Evolutionary conservation across 768 basidiomycete genomes (phyloP).

Genomic region (Calocera cornea): DNA sequence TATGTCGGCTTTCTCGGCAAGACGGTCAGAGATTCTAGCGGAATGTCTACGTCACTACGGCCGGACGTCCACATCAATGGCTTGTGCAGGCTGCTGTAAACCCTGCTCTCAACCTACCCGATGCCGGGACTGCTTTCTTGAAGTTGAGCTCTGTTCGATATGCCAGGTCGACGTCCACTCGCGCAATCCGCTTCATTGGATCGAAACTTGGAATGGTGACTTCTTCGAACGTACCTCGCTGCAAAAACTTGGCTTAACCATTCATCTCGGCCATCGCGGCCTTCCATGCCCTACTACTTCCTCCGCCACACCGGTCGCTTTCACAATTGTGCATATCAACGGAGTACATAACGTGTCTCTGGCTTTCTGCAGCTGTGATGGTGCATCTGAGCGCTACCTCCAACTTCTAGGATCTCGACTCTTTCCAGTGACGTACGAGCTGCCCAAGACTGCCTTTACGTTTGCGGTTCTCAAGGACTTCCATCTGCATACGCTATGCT

Average conservation of each 20-base stretch:
- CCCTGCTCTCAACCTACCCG: background rate
- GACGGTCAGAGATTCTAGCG: background rate
- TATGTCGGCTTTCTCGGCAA: too few relatives aligned
- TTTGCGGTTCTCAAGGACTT: conserved; percentile 7
- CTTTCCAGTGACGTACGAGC: background rate
- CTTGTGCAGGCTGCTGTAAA: too few relatives aligned
- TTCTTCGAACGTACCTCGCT: background rate
- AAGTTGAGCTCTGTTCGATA: background rate
- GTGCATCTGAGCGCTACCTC: background rate
- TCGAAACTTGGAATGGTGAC: background rate
- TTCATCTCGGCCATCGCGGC: background rate
- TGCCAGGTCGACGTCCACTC: background rate
- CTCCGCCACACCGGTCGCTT: background rate
- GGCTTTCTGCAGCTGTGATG: background rate
- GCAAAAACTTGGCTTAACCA: background rate
- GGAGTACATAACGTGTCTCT: background rate
- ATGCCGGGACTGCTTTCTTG: background rate
- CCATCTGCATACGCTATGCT: conserved; percentile 9
- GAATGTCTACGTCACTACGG: background rate
- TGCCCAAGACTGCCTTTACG: background rate
- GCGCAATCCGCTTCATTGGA: background rate
- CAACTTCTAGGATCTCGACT: background rate
- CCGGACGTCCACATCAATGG: background rate
- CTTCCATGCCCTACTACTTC: background rate
- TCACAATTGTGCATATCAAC: background rate